A percentile compares a stretch with the other conserved stretches of the same genome.
phyloP scores from a whole-genome alignment of 1,139 yeast species.

The Candida sp. region DNA sequence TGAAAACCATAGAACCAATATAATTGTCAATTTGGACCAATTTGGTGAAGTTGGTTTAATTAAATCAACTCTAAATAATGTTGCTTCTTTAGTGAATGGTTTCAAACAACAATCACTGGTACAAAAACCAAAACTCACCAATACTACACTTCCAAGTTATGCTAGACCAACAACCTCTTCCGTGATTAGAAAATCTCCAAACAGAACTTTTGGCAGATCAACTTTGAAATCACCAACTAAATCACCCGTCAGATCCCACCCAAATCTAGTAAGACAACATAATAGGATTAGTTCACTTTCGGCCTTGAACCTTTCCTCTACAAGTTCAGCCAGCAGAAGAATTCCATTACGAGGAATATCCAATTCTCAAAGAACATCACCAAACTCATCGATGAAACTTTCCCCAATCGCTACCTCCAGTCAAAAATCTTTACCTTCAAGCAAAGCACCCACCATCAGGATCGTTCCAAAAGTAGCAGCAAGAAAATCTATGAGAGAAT shows the following conservation, averaged over 20 bases:
- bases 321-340: not conserved
- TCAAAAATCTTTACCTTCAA: not conserved
- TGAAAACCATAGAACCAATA: constrained; percentile 13
- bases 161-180: constrained; percentile 29
- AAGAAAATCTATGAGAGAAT: not conserved
- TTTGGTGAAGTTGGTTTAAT: constrained; percentile 22
- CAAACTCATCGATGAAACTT: not conserved
- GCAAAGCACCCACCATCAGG: not conserved
- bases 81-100: constrained; percentile 20
- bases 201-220: not conserved
- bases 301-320: not conserved
- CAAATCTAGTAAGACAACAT: not conserved
- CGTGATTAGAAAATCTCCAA: constrained; percentile 1
- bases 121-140: not conserved
- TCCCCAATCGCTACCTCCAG: not conserved
- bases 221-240: not conserved
- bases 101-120: constrained; percentile 11
- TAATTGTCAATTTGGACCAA: constrained; percentile 27
- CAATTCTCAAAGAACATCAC: not conserved
- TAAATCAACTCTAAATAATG: constrained; percentile 24
- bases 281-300: not conserved
- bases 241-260: not conserved
- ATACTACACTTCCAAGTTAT: constrained; percentile 19
- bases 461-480: not conserved
- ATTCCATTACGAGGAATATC: not conserved